These are phyloP conservation scores for Diplogelasinospora grovesii DNA, from an alignment of 495 filamentous ascomycete species.

Conservation along the genomic window DNA sequence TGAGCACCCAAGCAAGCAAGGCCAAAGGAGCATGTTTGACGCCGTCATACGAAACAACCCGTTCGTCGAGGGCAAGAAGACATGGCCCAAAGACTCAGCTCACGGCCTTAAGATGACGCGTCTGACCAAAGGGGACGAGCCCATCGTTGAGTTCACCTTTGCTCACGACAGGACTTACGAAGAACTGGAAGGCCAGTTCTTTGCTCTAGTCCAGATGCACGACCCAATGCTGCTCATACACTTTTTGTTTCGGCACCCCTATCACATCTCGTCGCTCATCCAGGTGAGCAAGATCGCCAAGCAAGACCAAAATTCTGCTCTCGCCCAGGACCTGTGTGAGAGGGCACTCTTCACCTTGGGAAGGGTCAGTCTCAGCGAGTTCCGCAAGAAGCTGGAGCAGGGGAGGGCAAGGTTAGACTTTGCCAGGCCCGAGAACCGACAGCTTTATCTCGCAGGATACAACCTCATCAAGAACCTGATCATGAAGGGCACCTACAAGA, in stretches of 20 bases:
- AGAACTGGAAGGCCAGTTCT: constrained; percentile 67
- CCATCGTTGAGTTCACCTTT: constrained; percentile 61
- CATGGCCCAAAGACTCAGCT: constrained; percentile 76
- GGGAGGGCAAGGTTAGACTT: constrained; percentile 80
- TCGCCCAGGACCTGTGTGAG: constrained; percentile 83
- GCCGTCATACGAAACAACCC: constrained; percentile 67
- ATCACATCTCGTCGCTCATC: constrained; percentile 87
- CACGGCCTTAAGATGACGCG: constrained; percentile 82
- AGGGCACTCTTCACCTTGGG: constrained; percentile 91
- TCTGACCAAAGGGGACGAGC: constrained; percentile 40
- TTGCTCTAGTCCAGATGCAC: constrained; percentile 70
- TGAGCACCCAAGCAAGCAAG: constrained; percentile 28
- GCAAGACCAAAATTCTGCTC: constrained; percentile 77
- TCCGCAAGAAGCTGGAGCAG: constrained; percentile 63
- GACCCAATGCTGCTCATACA: constrained; percentile 59
- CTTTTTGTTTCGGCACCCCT: constrained; percentile 48
- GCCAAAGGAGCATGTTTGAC: constrained; percentile 44
- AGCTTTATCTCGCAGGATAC: constrained; percentile 86
- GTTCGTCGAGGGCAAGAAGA: constrained; percentile 83
- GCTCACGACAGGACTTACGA: constrained; percentile 73
- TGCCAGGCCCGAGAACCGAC: constrained; percentile 71
- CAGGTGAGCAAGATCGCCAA: constrained; percentile 89
- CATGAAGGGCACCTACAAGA: constrained; percentile 89
- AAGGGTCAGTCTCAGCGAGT: constrained; percentile 72
- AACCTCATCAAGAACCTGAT: constrained; percentile 77